Conservation (phyloP, 2,329 filamentous ascomycete genomes). For the Aspergillus quadricinctus region DNA sequence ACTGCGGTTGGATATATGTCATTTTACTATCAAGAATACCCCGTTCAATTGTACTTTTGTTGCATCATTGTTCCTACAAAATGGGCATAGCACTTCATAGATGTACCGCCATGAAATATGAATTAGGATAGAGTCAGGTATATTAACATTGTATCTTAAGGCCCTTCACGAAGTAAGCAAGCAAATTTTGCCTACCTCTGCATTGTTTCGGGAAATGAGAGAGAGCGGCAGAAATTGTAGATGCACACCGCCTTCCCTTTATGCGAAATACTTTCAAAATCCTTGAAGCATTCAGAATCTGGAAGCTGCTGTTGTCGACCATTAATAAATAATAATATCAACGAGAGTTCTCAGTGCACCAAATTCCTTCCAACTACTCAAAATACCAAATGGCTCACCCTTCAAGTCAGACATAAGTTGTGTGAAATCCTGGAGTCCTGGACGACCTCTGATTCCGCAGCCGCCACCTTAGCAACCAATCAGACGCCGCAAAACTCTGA, state of each 20-base stretch:
- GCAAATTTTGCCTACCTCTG: no score
- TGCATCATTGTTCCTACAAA: background rate
- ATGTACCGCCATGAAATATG: background rate
- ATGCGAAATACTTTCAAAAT: background rate
- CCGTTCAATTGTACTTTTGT: background rate
- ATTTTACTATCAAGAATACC: constrained; percentile 4
- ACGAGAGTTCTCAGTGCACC: background rate
- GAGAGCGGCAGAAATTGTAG: background rate
- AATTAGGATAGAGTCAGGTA: background rate
- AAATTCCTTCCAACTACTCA: background rate
- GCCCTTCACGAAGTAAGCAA: background rate
- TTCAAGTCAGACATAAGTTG: background rate
- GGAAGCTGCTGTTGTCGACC: background rate
- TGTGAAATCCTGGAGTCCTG: background rate
- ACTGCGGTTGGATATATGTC: constrained; percentile 1
- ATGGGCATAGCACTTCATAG: background rate
- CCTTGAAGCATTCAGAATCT: background rate
- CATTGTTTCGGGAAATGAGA: no score
- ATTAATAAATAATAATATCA: background rate
- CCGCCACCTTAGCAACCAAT: constrained; percentile 8
- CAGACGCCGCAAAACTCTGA: constrained; percentile 19
- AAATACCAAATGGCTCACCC: background rate
- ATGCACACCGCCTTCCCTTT: background rate
- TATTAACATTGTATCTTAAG: constrained; percentile 2
- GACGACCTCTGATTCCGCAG: background rate